Percentiles rank a stretch among this genome's conserved stretches.
Evolutionary conservation across 345 rosid species (phyloP).

Genomic region (Geranium brycei): DNA sequence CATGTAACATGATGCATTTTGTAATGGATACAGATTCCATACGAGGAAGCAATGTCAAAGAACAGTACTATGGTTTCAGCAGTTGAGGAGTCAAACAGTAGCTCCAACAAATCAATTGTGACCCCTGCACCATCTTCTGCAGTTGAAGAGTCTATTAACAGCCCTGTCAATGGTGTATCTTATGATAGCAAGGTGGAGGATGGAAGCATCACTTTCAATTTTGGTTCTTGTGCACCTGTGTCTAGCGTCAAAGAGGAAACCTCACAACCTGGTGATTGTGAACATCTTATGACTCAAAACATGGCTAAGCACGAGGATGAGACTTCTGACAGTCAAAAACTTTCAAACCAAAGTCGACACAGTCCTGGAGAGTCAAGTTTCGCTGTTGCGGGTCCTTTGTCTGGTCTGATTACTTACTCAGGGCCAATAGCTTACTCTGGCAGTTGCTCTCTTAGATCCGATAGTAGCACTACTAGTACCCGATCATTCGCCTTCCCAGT

Average conservation of each 20-base stretch:
- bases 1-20: background rate
- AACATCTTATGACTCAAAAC: conserved; percentile 10
- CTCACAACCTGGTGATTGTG: conserved; percentile 10
- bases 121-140: background rate
- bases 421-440: conserved; percentile 64
- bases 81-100: background rate
- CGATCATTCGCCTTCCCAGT: conserved; percentile 89
- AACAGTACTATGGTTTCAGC: background rate
- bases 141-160: conserved; percentile 12
- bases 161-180: conserved; percentile 10
- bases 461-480: conserved; percentile 85
- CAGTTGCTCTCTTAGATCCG: conserved; percentile 67
- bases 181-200: conserved; percentile 17
- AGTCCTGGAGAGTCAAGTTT: conserved; percentile 60
- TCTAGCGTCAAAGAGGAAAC: conserved; percentile 4
- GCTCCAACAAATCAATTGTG: background rate
- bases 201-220: conserved; percentile 20
- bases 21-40: background rate
- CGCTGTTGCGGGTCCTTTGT: conserved; percentile 44
- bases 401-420: conserved; percentile 51
- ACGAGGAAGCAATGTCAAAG: background rate
- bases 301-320: conserved; percentile 15
- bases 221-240: conserved; percentile 15
- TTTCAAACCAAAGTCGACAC: conserved; percentile 19
- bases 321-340: background rate